phyloP scores from a whole-genome alignment of 352 stramenopile species.

The Stramenopiles sp. region DNA sequence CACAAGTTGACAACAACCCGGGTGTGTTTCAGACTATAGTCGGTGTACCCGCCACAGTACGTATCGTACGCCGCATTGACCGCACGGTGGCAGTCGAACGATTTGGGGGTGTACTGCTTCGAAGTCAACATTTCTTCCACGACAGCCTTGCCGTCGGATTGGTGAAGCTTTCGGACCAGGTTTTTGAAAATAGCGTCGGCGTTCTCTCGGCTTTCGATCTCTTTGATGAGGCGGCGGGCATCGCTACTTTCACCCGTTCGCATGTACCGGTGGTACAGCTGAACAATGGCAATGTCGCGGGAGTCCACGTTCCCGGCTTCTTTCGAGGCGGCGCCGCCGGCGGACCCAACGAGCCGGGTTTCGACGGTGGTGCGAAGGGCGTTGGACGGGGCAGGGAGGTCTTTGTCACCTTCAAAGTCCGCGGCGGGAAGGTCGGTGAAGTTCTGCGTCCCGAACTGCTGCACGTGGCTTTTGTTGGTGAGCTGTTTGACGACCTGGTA shows the following conservation, averaged over 20 bases:
- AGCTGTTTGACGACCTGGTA: slow-evolving; percentile 41
- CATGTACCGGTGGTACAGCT: not conserved
- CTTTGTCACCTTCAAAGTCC: slow-evolving; percentile 53
- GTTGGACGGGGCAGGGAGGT: slow-evolving; percentile 25
- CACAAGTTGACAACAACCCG: slow-evolving; percentile 33
- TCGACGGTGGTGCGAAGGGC: not conserved
- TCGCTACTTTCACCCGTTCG: not conserved
- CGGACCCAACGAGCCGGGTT: not conserved
- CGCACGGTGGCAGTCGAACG: slow-evolving; percentile 49
- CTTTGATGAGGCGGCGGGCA: no score
- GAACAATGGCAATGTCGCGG: not conserved
- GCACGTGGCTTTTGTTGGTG: slow-evolving; percentile 56
- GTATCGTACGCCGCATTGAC: slow-evolving; percentile 18
- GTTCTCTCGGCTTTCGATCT: no score
- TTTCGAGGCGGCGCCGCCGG: not conserved
- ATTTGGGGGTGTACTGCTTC: slow-evolving; percentile 44
- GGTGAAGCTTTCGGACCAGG: no score
- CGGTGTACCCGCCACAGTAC: slow-evolving; percentile 30
- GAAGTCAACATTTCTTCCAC: slow-evolving; percentile 30
- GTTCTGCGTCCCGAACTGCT: slow-evolving; percentile 36
- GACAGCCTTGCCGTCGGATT: not conserved
- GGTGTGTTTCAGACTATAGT: slow-evolving; percentile 44
- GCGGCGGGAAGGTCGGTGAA: slow-evolving; percentile 47
- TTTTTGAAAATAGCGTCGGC: no score
- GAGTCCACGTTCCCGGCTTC: not conserved